phyloP scores from a whole-genome alignment of 108 stramenopile species.

The Stephanodiscus triporus region DNA sequence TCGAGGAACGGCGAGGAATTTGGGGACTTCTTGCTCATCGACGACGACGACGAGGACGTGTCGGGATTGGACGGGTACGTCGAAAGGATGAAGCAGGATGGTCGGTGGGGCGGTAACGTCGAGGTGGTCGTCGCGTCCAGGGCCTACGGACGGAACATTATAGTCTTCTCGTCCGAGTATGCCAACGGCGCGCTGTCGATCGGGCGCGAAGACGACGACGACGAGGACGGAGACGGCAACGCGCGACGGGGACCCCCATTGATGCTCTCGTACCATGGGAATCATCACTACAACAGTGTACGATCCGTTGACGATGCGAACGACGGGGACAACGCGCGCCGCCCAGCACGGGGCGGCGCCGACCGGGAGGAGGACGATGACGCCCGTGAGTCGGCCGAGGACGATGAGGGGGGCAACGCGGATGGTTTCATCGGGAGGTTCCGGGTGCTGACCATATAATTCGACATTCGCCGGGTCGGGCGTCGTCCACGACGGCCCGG shows the following conservation, averaged over 20 bases:
- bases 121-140: slow-evolving; percentile 82
- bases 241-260: slow-evolving; percentile 56
- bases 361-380: not conserved
- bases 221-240: not conserved
- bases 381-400: slow-evolving; percentile 11
- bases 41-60: slow-evolving; percentile 79
- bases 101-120: slow-evolving; percentile 82
- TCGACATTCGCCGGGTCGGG: no score
- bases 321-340: slow-evolving; percentile 5
- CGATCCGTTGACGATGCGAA: slow-evolving; percentile 23
- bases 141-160: slow-evolving; percentile 68
- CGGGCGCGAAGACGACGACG: slow-evolving; percentile 42
- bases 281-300: slow-evolving; percentile 89
- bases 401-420: slow-evolving; percentile 22
- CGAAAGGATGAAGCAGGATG: slow-evolving; percentile 68
- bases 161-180: slow-evolving; percentile 62
- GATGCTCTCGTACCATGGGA: slow-evolving; percentile 78
- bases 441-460: slow-evolving; percentile 39
- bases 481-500: no score
- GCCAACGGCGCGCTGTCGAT: slow-evolving; percentile 64
- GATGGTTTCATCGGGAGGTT: slow-evolving; percentile 52
- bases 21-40: slow-evolving; percentile 69
- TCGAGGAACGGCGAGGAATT: slow-evolving; percentile 69
- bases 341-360: slow-evolving; percentile 29
- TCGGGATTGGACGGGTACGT: slow-evolving; percentile 72